Base-by-base conservation (phyloP, 768 basidiomycete genomes). In the Tulasnella sp. region DNA sequence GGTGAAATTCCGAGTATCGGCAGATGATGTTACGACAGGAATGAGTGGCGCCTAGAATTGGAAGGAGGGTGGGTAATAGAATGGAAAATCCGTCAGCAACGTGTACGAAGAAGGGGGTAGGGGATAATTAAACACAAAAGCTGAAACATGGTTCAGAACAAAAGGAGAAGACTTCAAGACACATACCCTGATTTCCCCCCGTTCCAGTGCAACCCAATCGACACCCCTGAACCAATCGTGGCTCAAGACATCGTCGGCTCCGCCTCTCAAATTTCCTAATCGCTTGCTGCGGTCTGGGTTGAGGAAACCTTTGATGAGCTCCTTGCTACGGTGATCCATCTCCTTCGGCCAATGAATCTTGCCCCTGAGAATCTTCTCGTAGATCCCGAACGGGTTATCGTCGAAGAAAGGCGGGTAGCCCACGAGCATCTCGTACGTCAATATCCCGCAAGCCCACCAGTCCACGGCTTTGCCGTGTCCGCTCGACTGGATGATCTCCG, bases 371-470 rank as follows among this genome's bases (percentile, higher is more conserved):
- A 99, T 98, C 87, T 97, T 97, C 87, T 99, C 97, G 85, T 99
- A 99, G 86, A 98, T 98, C 71, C 95, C 97, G 85, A 97, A 94
- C 0, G 97, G 93, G n/a, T 95, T 95, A 85, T 98, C 95, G 84
- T 98, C 96, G 85, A 95, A 98, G 89, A 99, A 99, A 31, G 98
- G 98, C 38, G 97, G 97, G 84, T 97, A 99, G 1, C 98, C 98
- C 42, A 97, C 97, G 68, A 99, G 90, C 96, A 99, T 98, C 85
- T 99, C 98, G 85, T 97, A 99, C 85, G 94, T 95, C 46, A 99
- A 88, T 71, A 99, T 94, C 27, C 98, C 98, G 83, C 96, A 93
- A 12, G 98, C 97, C 98, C 98, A 99, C 96, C 96, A 99, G 84
- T 99, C 97, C 8, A 96, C 97, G 12, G 97, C 96, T 85, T 98